phyloP scores from a whole-genome alignment of 768 basidiomycete species.

The Paxillus involutus region DNA sequence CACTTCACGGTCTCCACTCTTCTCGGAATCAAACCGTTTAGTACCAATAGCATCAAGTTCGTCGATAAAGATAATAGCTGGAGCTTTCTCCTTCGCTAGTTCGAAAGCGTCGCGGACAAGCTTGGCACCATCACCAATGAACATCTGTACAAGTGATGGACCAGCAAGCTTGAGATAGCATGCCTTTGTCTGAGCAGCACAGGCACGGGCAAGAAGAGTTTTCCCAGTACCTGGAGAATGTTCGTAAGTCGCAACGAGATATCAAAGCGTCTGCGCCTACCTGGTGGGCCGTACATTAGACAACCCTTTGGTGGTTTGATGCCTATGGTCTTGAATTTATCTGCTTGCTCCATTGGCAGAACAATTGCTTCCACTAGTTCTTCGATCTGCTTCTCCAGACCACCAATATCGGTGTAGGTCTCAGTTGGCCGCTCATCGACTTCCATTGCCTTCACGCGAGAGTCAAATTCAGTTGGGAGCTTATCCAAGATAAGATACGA shows the following conservation, averaged over 20 bases:
- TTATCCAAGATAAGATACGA: conserved; percentile 96
- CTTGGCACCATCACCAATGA: conserved; percentile 99
- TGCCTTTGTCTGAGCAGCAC: conserved; percentile 96
- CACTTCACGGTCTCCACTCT: conserved; percentile 99
- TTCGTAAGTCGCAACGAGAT: not conserved
- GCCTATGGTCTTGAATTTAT: conserved; percentile 97
- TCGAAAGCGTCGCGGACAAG: conserved; percentile 98
- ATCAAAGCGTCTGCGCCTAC: conserved; percentile 38
- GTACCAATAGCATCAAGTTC: conserved; percentile 99
- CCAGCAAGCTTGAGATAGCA: conserved; percentile 98
- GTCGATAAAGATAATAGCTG: conserved; percentile 99
- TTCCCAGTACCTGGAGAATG: conserved; percentile 79
- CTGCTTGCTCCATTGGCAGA: conserved; percentile 96
- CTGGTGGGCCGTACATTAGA: conserved; percentile 98
- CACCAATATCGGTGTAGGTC: conserved; percentile 96
- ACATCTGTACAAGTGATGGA: conserved; percentile 99
- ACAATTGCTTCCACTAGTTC: conserved; percentile 98
- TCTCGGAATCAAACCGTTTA: conserved; percentile 97
- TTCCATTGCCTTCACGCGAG: conserved; percentile 99
- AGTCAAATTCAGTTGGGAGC: conserved; percentile 95
- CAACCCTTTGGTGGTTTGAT: conserved; percentile 98
- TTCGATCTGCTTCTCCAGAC: conserved; percentile 98
- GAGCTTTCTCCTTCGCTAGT: conserved; percentile 96
- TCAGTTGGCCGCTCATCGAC: conserved; percentile 98
- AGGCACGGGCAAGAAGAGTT: conserved; percentile 95